A percentile compares a stretch with the other conserved stretches of the same genome.
These are phyloP conservation scores for Datura wrightii DNA, from an alignment of 257 asterid species.

Conservation along the genomic window DNA sequence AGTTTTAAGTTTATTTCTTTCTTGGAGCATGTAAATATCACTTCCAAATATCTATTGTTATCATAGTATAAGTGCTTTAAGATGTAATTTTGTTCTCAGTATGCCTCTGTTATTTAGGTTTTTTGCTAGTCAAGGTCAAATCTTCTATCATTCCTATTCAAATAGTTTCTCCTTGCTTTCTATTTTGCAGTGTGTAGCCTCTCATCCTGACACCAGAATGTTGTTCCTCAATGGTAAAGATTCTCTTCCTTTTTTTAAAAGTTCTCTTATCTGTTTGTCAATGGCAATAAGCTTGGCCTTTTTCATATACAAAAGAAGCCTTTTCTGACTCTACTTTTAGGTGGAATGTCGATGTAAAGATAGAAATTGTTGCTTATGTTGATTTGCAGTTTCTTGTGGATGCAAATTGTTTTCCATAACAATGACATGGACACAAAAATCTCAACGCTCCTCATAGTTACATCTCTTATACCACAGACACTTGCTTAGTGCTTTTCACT, in stretches of 20 bases:
- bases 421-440: background rate
- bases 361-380: background rate
- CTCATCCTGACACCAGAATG: slow-evolving; percentile 45
- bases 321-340: slow-evolving; percentile 17
- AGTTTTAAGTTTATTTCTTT: background rate
- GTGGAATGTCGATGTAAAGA: background rate
- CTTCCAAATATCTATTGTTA: background rate
- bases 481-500: slow-evolving; percentile 20
- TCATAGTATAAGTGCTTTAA: background rate
- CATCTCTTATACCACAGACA: background rate
- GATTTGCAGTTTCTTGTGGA: background rate
- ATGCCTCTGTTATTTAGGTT: background rate
- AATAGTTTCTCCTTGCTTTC: background rate
- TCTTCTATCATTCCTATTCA: slow-evolving; percentile 14
- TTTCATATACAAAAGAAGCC: background rate
- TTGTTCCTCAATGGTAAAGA: slow-evolving; percentile 41
- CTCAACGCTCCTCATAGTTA: slow-evolving; percentile 5
- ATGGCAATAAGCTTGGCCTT: background rate
- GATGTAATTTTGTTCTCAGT: background rate
- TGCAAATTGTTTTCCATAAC: slow-evolving; percentile 15
- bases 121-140: background rate
- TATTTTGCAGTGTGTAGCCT: slow-evolving; percentile 50
- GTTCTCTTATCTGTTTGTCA: background rate
- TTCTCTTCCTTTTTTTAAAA: background rate
- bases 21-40: background rate